Conservation (phyloP, 345 rosid species). For the Nephelium lappaceum region DNA sequence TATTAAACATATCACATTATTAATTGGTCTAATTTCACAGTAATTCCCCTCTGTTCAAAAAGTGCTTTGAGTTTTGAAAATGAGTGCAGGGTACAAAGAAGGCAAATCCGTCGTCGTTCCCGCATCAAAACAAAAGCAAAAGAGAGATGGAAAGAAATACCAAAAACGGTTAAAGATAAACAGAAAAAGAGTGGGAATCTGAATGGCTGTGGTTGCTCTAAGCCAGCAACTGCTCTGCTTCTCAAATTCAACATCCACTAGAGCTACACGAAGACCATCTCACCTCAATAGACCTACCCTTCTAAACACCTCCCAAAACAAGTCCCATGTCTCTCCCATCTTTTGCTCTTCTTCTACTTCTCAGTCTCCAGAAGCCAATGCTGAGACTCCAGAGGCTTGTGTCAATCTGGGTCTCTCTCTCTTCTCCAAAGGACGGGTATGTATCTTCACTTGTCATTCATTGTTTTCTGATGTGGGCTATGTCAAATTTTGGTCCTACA, state of each 20-base stretch:
- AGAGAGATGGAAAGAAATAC: neutral
- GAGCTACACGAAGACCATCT: constrained; percentile 36
- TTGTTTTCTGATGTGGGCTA: neutral
- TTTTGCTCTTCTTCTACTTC: constrained; percentile 58
- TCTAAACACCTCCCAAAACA: constrained; percentile 32
- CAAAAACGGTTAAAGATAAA: neutral
- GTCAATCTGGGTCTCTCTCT: constrained; percentile 85
- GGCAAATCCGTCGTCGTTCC: neutral
- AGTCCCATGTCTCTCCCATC: constrained; percentile 31
- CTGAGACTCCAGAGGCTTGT: constrained; percentile 77
- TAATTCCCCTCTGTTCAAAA: too few relatives aligned
- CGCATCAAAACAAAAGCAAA: neutral
- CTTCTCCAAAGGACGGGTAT: constrained; percentile 82
- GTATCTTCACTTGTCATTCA: neutral
- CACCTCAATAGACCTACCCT: constrained; percentile 19
- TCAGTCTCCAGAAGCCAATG: constrained; percentile 49
- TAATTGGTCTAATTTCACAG: too few relatives aligned
- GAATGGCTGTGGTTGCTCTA: constrained; percentile 72
- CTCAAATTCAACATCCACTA: constrained; percentile 45
- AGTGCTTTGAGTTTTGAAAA: too few relatives aligned
- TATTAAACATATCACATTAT: too few relatives aligned
- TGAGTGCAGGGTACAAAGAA: neutral
- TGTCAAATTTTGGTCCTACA: constrained; percentile 3
- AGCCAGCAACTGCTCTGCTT: constrained; percentile 53
- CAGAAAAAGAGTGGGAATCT: constrained; percentile 11